These are phyloP conservation scores for Populus hybrid DNA, from an alignment of 441 rosid species.

Conservation along the genomic window DNA sequence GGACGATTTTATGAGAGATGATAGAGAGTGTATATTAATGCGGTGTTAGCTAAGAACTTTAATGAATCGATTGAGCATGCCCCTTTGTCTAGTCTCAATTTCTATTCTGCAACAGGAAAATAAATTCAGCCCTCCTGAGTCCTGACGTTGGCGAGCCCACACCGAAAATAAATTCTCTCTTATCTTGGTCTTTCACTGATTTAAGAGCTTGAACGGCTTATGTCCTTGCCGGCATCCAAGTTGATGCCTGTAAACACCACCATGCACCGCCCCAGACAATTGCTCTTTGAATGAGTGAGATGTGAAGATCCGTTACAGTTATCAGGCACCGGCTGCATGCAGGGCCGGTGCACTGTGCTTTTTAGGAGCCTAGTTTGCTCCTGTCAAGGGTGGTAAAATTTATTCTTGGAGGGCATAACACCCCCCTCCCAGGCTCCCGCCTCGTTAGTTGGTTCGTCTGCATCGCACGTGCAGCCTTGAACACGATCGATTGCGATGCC, in stretches of 20 bases:
- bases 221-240: not conserved
- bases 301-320: not conserved
- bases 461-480: not conserved
- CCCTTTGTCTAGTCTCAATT: not conserved
- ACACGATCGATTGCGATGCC: not conserved
- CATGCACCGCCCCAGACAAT: not conserved
- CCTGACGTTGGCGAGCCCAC: not conserved
- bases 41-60: not conserved
- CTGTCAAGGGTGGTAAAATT: not conserved
- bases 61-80: not conserved
- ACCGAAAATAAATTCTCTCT: not conserved
- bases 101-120: not conserved
- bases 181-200: not conserved
- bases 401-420: not conserved
- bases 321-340: not conserved
- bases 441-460: not conserved
- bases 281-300: not conserved
- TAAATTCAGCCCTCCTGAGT: not conserved
- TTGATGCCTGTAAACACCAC: not conserved
- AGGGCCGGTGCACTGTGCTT: not conserved
- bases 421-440: not conserved
- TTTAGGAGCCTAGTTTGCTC: not conserved
- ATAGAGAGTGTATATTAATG: not conserved
- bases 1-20: not conserved
- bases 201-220: not conserved